Conservation (phyloP, 2,329 filamentous ascomycete species). For the Colletotrichum phormii region DNA sequence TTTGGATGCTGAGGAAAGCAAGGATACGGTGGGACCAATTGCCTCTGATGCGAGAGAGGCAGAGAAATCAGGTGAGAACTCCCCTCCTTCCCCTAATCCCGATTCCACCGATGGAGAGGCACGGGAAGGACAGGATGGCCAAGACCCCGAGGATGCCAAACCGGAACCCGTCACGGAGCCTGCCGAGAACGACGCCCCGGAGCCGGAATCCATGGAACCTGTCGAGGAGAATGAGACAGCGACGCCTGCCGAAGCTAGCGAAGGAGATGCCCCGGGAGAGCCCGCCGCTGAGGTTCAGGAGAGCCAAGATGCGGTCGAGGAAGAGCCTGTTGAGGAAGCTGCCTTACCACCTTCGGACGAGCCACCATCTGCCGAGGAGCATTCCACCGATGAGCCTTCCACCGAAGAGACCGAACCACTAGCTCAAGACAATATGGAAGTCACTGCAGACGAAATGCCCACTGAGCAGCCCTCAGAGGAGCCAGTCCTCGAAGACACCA, state of each 20-base stretch:
- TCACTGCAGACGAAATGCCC: not conserved
- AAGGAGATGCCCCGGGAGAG: constrained; percentile 20
- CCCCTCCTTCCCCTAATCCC: constrained; percentile 43
- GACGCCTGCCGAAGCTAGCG: not conserved
- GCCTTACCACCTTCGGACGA: not conserved
- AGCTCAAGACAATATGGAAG: not conserved
- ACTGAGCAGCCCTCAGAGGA: not conserved
- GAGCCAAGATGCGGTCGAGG: not conserved
- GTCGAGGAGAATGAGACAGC: not conserved
- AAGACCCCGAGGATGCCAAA: constrained; percentile 3
- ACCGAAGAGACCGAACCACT: not conserved
- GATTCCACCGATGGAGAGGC: constrained; percentile 40
- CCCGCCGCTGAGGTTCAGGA: not conserved
- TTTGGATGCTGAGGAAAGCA: constrained; percentile 36
- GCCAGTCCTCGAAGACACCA: not conserved
- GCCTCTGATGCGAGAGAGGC: constrained; percentile 6
- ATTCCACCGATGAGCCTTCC: not conserved
- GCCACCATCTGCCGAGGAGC: not conserved
- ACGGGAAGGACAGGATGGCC: constrained; percentile 32
- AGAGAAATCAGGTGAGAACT: constrained; percentile 45
- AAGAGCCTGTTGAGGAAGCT: constrained; percentile 30
- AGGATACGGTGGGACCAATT: constrained; percentile 38
- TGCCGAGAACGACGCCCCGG: constrained; percentile 22
- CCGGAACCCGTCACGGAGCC: constrained; percentile 25
- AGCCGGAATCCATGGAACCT: not conserved